Conservation (phyloP, 257 asterid species). For the Orobanche coerulescens region DNA sequence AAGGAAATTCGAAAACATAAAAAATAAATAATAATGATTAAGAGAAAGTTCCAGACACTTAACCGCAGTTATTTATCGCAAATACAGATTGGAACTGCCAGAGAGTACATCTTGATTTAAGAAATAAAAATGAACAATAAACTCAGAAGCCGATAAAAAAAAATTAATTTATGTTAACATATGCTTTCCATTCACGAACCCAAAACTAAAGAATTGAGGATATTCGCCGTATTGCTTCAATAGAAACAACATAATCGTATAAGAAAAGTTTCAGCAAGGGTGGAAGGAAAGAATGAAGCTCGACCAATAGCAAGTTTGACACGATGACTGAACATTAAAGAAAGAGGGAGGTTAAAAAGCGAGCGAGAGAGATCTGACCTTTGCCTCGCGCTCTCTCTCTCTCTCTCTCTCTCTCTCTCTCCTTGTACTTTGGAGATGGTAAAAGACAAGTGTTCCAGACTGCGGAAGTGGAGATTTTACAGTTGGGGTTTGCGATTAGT, state of each 20-base stretch:
- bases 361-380: conserved; percentile 28
- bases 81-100: conserved; percentile 4
- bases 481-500: background rate
- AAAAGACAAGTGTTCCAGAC: conserved; percentile 20
- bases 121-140: conserved; percentile 12
- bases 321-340: conserved; percentile 7
- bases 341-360: conserved; percentile 2
- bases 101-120: background rate
- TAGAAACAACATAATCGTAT: background rate
- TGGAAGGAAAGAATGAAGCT: background rate
- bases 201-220: background rate
- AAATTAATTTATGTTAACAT: background rate
- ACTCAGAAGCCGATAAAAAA: background rate
- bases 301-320: conserved; percentile 18
- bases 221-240: conserved; percentile 16
- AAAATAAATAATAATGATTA: too few relatives aligned
- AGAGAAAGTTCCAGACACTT: conserved; percentile 10
- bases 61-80: conserved; percentile 12
- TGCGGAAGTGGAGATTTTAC: conserved; percentile 18
- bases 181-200: conserved; percentile 14
- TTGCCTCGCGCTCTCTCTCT: conserved; percentile 4
- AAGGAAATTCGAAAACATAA: background rate
- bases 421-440: conserved; percentile 21
- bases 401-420: conserved; percentile 3
- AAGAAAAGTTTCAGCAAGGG: background rate